A percentile compares a stretch with the other conserved stretches of the same genome.
Evolutionary conservation across 495 filamentous ascomycete species (phyloP).

Genomic region (Echria macrotheca): DNA sequence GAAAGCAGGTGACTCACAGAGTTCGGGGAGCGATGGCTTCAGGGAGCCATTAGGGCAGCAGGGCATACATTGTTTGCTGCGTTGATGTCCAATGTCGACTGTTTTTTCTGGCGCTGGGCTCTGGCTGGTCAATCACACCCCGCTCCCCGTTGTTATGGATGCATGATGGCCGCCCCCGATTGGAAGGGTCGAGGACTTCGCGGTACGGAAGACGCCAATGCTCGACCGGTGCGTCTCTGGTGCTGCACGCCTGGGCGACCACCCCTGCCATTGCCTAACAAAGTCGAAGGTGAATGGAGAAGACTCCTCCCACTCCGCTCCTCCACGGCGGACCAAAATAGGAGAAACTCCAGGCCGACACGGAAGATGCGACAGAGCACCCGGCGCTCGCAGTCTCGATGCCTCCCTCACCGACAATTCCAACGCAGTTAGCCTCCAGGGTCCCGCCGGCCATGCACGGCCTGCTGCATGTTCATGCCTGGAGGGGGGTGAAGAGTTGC

Average conservation of each 20-base stretch:
- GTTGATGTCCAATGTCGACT: constrained; percentile 45
- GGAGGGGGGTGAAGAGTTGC: constrained; percentile 13
- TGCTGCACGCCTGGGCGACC: constrained; percentile 6
- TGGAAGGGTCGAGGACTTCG: constrained; percentile 17
- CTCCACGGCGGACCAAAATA: constrained; percentile 10
- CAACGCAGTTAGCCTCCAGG: constrained; percentile 8
- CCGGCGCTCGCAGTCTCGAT: constrained; percentile 24
- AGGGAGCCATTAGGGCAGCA: constrained; percentile 12
- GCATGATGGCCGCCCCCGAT: constrained; percentile 34
- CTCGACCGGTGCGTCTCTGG: constrained; percentile 7
- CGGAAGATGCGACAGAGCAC: constrained; percentile 13
- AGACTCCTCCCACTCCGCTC: background rate
- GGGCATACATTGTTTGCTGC: constrained; percentile 29
- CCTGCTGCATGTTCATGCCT: constrained; percentile 23
- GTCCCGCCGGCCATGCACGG: constrained; percentile 14
- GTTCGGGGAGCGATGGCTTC: constrained; percentile 7
- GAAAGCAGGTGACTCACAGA: constrained; percentile 30
- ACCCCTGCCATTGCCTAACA: constrained; percentile 16
- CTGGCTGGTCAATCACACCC: constrained; percentile 36
- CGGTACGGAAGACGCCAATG: constrained; percentile 14
- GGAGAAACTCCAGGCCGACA: constrained; percentile 9
- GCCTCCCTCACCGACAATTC: constrained; percentile 30
- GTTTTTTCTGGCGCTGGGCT: constrained; percentile 27
- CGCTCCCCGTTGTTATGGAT: constrained; percentile 27
- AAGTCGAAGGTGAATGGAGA: constrained; percentile 8